A percentile compares a stretch with the other conserved stretches of the same genome.
These are phyloP conservation scores for Conoideocrella luteorostrata DNA, from an alignment of 2,329 filamentous ascomycete genomes.

Conservation along the genomic window DNA sequence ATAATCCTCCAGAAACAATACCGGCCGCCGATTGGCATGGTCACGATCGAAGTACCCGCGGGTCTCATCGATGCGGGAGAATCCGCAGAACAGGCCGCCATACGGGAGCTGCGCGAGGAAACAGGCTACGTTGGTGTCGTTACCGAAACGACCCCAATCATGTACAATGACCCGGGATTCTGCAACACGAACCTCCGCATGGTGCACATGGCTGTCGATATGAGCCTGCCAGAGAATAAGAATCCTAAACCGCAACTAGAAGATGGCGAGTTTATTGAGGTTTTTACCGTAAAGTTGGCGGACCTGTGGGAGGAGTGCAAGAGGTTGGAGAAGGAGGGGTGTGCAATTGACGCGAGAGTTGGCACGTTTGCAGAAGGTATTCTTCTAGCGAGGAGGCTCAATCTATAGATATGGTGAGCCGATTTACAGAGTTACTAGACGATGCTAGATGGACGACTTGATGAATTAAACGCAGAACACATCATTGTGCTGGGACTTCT, in stretches of 20 bases:
- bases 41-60: slow-evolving; percentile 59
- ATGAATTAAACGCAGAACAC: no score
- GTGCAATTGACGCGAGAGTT: slow-evolving; percentile 72
- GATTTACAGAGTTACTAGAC: no score
- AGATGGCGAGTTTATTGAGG: slow-evolving; percentile 77
- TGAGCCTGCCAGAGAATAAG: slow-evolving; percentile 61
- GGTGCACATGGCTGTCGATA: slow-evolving; percentile 69
- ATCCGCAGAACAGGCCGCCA: slow-evolving; percentile 52
- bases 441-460: no score
- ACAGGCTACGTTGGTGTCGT: slow-evolving; percentile 57
- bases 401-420: slow-evolving; percentile 31
- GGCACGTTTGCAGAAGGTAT: slow-evolving; percentile 74
- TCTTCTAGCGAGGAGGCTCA: slow-evolving; percentile 58
- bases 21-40: slow-evolving; percentile 52
- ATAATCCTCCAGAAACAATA: slow-evolving; percentile 63
- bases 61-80: slow-evolving; percentile 58
- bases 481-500: no score
- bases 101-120: slow-evolving; percentile 60
- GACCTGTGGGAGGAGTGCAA: slow-evolving; percentile 61
- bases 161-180: slow-evolving; percentile 62
- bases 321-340: slow-evolving; percentile 62
- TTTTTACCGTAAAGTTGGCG: slow-evolving; percentile 61
- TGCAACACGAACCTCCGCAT: slow-evolving; percentile 62
- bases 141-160: slow-evolving; percentile 54
- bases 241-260: slow-evolving; percentile 64